Percentiles rank a stretch among this genome's conserved stretches.
Evolutionary conservation across 2,329 filamentous ascomycete genomes (phyloP).

Genomic region (Nemania sp.): DNA sequence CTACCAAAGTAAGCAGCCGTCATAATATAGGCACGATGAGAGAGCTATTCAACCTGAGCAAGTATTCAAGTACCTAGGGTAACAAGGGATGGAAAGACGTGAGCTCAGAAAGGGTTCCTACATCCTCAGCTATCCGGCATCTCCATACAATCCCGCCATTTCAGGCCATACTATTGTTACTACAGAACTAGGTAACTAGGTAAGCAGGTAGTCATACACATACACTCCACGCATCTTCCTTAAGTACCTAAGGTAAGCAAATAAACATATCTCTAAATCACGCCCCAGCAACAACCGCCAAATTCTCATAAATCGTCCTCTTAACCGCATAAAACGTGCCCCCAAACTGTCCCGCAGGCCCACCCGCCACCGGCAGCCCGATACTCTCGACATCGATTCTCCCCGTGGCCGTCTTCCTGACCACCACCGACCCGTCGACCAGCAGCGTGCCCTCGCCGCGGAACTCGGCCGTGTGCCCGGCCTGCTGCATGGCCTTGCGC

Average conservation of each 20-base stretch:
- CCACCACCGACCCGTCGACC: constrained; percentile 87
- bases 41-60: too few relatives aligned
- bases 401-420: constrained; percentile 88
- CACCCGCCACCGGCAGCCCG: constrained; percentile 62
- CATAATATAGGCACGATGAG: too few relatives aligned
- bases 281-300: constrained; percentile 87
- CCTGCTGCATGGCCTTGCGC: constrained; percentile 81
- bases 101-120: too few relatives aligned
- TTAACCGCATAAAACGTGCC: constrained; percentile 89
- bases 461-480: constrained; percentile 91
- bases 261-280: too few relatives aligned
- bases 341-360: constrained; percentile 58
- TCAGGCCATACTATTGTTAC: constrained; percentile 11
- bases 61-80: too few relatives aligned
- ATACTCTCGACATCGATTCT: constrained; percentile 88
- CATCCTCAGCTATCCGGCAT: too few relatives aligned
- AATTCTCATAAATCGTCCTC: constrained; percentile 89
- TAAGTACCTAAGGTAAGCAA: too few relatives aligned
- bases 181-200: too few relatives aligned
- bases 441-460: constrained; percentile 91
- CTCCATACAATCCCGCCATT: background rate
- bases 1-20: too few relatives aligned
- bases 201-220: constrained; percentile 32
- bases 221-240: too few relatives aligned
- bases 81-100: too few relatives aligned